Evolutionary conservation across 2,329 filamentous ascomycete genomes (phyloP).

Genomic region (Aspergillus calidoustus): DNA sequence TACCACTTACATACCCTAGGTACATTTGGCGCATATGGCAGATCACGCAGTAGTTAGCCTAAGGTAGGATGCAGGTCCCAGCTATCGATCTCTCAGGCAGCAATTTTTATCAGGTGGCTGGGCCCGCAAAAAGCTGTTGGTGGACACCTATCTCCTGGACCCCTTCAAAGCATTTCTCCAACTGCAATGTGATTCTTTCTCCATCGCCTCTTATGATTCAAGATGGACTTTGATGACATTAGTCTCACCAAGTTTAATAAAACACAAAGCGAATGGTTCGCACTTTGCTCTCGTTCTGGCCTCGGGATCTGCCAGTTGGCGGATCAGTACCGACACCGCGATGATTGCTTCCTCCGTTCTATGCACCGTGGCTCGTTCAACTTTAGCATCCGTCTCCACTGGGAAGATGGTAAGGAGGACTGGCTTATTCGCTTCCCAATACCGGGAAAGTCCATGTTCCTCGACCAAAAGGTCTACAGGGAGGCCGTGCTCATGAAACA

Average conservation of each 20-base stretch:
- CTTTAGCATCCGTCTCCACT: constrained; percentile 18
- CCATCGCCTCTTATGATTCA: no score
- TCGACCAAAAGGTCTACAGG: constrained; percentile 17
- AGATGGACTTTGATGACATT: constrained; percentile 16
- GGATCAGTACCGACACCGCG: constrained; percentile 13
- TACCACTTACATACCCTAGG: no score
- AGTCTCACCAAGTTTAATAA: not conserved
- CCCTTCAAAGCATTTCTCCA: no score
- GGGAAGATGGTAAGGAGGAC: constrained; percentile 18
- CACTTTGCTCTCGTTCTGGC: not conserved
- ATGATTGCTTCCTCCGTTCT: constrained; percentile 15
- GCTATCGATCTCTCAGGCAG: no score
- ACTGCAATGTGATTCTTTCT: no score
- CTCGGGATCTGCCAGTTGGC: constrained; percentile 17
- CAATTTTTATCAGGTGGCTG: no score
- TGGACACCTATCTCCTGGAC: no score
- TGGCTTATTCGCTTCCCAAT: constrained; percentile 23
- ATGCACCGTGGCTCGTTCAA: constrained; percentile 22
- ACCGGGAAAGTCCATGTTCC: constrained; percentile 17
- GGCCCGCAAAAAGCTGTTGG: no score
- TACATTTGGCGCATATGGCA: no score
- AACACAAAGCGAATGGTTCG: constrained; percentile 10
- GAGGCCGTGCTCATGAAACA: constrained; percentile 16
- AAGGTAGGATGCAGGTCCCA: no score
- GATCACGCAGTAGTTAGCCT: no score